Conservation (phyloP, 2,329 filamentous ascomycete species). For the Penicillium vulpinum region DNA sequence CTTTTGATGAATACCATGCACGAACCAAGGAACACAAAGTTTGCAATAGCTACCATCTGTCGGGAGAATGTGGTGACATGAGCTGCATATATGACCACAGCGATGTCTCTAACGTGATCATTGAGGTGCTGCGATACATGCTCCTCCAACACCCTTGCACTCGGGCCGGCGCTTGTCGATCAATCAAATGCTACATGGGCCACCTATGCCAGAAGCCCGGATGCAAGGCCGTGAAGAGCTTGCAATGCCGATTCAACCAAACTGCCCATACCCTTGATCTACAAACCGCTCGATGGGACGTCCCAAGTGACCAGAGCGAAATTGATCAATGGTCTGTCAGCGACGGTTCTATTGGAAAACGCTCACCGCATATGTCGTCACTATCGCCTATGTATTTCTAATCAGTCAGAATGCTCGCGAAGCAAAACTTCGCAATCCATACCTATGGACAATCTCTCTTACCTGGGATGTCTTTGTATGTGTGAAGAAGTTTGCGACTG, state of each 20-base stretch:
- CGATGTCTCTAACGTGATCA: slow-evolving; percentile 40
- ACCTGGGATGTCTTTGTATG: slow-evolving; percentile 12
- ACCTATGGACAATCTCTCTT: slow-evolving; percentile 7
- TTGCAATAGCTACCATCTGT: slow-evolving; percentile 53
- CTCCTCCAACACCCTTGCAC: slow-evolving; percentile 47
- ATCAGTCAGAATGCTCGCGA: slow-evolving; percentile 1
- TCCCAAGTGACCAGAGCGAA: slow-evolving; percentile 23
- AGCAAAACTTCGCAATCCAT: neutral
- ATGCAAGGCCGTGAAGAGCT: slow-evolving; percentile 33
- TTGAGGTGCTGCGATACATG: slow-evolving; percentile 48
- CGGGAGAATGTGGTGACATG: slow-evolving; percentile 39
- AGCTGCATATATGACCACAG: slow-evolving; percentile 51
- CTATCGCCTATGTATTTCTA: slow-evolving; percentile 1
- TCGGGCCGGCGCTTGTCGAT: slow-evolving; percentile 44
- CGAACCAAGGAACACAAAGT: slow-evolving; percentile 45
- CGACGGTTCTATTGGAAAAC: slow-evolving; percentile 14
- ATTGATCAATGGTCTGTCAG: slow-evolving; percentile 18
- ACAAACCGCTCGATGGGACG: slow-evolving; percentile 23
- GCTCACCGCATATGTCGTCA: too few relatives aligned
- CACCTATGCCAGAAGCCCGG: slow-evolving; percentile 43
- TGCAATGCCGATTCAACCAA: slow-evolving; percentile 33
- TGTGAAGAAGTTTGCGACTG: neutral
- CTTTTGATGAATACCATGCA: slow-evolving; percentile 43
- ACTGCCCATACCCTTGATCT: slow-evolving; percentile 29
- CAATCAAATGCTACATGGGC: slow-evolving; percentile 47